Conservation (phyloP, 306 rosid species). For the Begonia loranthoides region DNA sequence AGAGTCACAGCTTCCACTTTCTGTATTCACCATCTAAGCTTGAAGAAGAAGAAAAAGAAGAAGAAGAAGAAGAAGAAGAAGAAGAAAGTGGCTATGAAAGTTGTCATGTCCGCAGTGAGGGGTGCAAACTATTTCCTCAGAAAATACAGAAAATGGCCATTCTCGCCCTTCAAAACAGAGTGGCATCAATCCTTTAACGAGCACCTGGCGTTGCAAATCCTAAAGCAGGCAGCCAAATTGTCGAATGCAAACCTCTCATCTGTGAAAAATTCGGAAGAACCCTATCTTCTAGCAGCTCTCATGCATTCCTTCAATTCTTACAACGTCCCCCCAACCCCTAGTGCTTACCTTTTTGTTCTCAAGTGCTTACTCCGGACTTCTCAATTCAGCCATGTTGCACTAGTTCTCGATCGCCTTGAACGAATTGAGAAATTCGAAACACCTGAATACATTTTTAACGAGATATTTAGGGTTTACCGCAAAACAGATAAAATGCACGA, state of each 20-base stretch:
- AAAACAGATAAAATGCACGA: conserved; percentile 24
- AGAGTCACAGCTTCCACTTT: no score
- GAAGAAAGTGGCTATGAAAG: conserved; percentile 1
- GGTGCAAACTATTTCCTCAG: conserved; percentile 51
- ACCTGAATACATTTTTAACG: conserved; percentile 35
- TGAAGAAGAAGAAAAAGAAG: no score
- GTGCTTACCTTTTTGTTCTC: conserved; percentile 51
- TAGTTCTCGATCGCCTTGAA: conserved; percentile 40
- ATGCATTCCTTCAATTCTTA: conserved; percentile 40
- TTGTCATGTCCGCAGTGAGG: conserved; percentile 41
- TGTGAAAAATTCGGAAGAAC: conserved; percentile 14
- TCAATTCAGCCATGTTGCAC: conserved; percentile 29
- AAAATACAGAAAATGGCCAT: conserved; percentile 64
- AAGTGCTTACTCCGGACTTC: conserved; percentile 31
- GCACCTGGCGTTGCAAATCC: conserved; percentile 40
- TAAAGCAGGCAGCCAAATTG: conserved; percentile 24
- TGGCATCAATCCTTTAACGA: conserved; percentile 57
- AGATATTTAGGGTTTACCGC: conserved; percentile 34
- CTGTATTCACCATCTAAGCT: no score
- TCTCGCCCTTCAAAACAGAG: conserved; percentile 47
- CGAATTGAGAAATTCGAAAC: conserved; percentile 36
- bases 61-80: no score
- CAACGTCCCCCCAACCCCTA: conserved; percentile 46
- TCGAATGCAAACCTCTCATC: background rate
- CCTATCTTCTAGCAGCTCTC: conserved; percentile 49